phyloP scores from a whole-genome alignment of 768 basidiomycete species.

The Leccinum rimulosum region DNA sequence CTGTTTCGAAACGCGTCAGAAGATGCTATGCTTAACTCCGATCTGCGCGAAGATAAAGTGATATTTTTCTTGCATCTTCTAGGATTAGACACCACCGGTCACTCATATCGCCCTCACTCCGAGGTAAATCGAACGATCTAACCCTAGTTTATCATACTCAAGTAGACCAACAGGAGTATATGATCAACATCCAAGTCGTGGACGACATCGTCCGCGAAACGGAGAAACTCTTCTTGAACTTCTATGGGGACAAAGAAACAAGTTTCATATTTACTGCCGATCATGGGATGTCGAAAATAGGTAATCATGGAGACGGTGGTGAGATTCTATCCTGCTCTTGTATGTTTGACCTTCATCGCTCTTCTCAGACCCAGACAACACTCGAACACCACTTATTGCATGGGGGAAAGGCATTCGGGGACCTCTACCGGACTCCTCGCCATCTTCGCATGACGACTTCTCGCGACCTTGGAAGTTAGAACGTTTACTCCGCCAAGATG shows the following conservation, averaged over 20 bases:
- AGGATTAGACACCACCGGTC: slow-evolving; percentile 84
- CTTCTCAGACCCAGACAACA: slow-evolving; percentile 75
- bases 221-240: slow-evolving; percentile 57
- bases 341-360: slow-evolving; percentile 6
- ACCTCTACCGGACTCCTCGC: slow-evolving; percentile 53
- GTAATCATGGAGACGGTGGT: slow-evolving; percentile 90
- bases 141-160: not conserved
- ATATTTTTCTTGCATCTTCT: slow-evolving; percentile 84
- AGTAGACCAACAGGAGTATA: slow-evolving; percentile 63
- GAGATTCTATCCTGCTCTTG: slow-evolving; percentile 19
- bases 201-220: slow-evolving; percentile 70
- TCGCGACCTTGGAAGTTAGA: slow-evolving; percentile 61
- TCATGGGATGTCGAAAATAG: slow-evolving; percentile 87
- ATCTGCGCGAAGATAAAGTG: slow-evolving; percentile 56
- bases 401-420: slow-evolving; percentile 81
- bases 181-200: slow-evolving; percentile 78
- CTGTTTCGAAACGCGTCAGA: slow-evolving; percentile 64
- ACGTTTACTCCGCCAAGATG: slow-evolving; percentile 63
- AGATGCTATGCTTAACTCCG: slow-evolving; percentile 44
- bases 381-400: slow-evolving; percentile 76
- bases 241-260: slow-evolving; percentile 68
- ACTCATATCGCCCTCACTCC: slow-evolving; percentile 82
- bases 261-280: slow-evolving; percentile 83
- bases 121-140: slow-evolving; percentile 40
- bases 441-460: slow-evolving; percentile 68